Evolutionary conservation across 1,284 basidiomycete genomes (phyloP).

Genomic region (Sporisorium scitamineum): DNA sequence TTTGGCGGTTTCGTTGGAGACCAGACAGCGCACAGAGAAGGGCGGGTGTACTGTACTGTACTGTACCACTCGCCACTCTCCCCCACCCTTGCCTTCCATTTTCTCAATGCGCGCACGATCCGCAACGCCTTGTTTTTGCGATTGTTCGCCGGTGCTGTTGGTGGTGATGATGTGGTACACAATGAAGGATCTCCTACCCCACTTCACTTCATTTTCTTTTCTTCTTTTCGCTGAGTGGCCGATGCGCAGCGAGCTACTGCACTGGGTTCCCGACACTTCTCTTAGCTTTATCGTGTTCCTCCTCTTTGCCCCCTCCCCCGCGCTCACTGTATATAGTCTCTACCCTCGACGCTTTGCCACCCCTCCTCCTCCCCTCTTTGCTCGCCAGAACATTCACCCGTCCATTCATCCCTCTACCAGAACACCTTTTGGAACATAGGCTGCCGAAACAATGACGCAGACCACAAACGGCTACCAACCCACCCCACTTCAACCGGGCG

Average conservation of each 20-base stretch:
- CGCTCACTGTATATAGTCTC: conserved; percentile 1
- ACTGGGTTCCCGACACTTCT: background rate
- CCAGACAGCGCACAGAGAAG: too few species aligned
- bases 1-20: too few species aligned
- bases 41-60: too few species aligned
- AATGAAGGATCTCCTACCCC: background rate
- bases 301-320: background rate
- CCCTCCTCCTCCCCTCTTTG: background rate
- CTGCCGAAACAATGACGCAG: conserved; percentile 24
- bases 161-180: background rate
- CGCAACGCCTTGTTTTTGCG: background rate
- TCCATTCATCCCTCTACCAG: background rate
- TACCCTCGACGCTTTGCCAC: background rate
- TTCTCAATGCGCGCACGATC: background rate
- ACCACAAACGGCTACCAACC: conserved; percentile 30
- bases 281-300: background rate
- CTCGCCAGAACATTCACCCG: too few species aligned
- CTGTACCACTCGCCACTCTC: too few species aligned
- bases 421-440: background rate
- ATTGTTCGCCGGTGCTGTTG: background rate
- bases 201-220: too few species aligned
- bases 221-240: background rate
- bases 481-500: conserved; percentile 73
- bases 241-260: background rate
- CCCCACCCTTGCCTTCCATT: background rate